Percentiles rank a stretch among this genome's conserved stretches.
These are phyloP conservation scores for Osmanthus fragrans DNA, from an alignment of 257 asterid species.

Conservation along the genomic window DNA sequence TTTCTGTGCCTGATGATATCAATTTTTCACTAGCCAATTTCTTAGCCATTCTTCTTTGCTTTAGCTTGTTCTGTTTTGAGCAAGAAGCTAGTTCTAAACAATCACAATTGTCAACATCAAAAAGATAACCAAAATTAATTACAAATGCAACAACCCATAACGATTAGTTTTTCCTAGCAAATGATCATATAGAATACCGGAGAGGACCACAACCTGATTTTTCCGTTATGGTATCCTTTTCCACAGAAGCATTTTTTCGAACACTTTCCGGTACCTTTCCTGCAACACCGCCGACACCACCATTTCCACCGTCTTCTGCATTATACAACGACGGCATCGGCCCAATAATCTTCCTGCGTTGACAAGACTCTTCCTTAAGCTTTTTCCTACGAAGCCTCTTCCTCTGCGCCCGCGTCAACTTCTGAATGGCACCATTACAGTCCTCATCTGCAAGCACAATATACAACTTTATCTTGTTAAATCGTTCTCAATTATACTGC, in stretches of 20 bases:
- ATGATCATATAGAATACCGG: neutral
- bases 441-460: constrained; percentile 35
- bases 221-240: neutral
- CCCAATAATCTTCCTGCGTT: constrained; percentile 59
- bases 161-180: neutral
- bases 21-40: constrained; percentile 32
- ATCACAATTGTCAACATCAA: neutral
- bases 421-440: constrained; percentile 28
- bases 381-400: constrained; percentile 72
- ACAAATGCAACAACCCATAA: neutral
- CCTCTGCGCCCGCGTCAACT: constrained; percentile 74
- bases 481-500: neutral
- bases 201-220: constrained; percentile 23
- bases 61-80: constrained; percentile 43
- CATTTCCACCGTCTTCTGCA: neutral
- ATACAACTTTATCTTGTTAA: neutral
- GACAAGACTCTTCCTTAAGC: constrained; percentile 54
- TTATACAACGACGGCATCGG: constrained; percentile 56
- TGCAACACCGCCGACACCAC: neutral
- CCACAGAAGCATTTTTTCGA: constrained; percentile 48
- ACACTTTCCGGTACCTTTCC: constrained; percentile 33
- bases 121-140: neutral
- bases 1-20: constrained; percentile 24
- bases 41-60: constrained; percentile 63
- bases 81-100: constrained; percentile 25